phyloP scores from a whole-genome alignment of 768 basidiomycete species.

The Collybiopsis luxurians region DNA sequence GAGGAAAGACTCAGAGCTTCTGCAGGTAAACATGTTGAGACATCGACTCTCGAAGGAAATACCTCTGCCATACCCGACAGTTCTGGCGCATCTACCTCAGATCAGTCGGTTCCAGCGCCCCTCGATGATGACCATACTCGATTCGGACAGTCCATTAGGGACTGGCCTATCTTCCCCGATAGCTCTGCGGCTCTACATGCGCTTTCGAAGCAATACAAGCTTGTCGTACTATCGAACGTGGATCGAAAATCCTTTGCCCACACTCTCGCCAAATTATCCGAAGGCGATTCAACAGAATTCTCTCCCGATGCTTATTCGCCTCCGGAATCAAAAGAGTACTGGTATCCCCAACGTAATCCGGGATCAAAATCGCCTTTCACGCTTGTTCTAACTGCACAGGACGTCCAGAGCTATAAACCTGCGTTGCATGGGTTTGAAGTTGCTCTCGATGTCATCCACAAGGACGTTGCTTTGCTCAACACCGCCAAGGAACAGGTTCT shows the following conservation, averaged over 20 bases:
- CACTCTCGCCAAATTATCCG: constrained; percentile 55
- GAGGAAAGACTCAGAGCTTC: constrained; percentile 33
- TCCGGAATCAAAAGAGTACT: constrained; percentile 26
- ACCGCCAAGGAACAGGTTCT: constrained; percentile 46
- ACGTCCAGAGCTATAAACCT: constrained; percentile 73
- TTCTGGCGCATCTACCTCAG: constrained; percentile 7
- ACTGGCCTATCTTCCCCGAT: constrained; percentile 70
- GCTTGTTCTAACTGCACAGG: constrained; percentile 68
- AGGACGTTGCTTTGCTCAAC: constrained; percentile 39
- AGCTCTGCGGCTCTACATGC: constrained; percentile 55
- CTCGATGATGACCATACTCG: constrained; percentile 30
- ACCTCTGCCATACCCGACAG: constrained; percentile 17
- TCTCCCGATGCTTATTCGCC: not conserved
- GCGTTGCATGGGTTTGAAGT: constrained; percentile 51
- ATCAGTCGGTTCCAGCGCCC: not conserved
- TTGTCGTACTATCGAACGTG: constrained; percentile 76
- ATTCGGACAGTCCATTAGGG: constrained; percentile 58
- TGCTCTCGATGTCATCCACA: constrained; percentile 41
- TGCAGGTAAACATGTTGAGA: constrained; percentile 17
- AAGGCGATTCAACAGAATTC: constrained; percentile 25
- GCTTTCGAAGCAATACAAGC: constrained; percentile 62
- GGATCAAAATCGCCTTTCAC: constrained; percentile 58
- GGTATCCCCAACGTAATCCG: constrained; percentile 41
- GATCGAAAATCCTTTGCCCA: constrained; percentile 60
- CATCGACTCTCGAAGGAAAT: constrained; percentile 17